Percentiles rank a stretch among this genome's conserved stretches.
Evolutionary conservation across 108 stramenopile genomes (phyloP).

Genomic region (Cylindrotheca fusiformis): DNA sequence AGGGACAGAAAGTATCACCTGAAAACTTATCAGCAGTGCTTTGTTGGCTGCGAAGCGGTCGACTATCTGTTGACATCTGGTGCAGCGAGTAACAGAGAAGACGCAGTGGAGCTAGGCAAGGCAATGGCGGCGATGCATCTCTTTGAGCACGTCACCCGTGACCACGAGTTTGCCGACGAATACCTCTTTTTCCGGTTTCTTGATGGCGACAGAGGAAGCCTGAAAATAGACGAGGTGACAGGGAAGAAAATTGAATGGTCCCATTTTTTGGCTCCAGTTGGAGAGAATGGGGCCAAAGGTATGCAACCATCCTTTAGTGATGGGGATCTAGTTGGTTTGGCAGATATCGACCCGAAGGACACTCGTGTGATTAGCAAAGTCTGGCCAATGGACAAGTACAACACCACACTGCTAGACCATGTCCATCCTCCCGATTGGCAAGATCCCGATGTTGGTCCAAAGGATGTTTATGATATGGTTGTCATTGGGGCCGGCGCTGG

Average conservation of each 20-base stretch:
- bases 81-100: constrained; percentile 36
- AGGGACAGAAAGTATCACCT: constrained; percentile 40
- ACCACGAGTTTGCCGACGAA: constrained; percentile 62
- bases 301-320: constrained; percentile 34
- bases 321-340: constrained; percentile 39
- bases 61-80: constrained; percentile 49
- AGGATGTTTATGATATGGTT: constrained; percentile 74
- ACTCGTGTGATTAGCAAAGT: constrained; percentile 47
- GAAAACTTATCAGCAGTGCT: constrained; percentile 52
- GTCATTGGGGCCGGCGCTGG: constrained; percentile 77
- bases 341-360: constrained; percentile 30
- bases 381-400: constrained; percentile 75
- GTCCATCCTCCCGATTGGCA: constrained; percentile 77
- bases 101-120: constrained; percentile 54
- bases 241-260: constrained; percentile 44
- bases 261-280: constrained; percentile 41
- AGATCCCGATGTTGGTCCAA: constrained; percentile 41
- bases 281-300: background rate
- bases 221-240: constrained; percentile 37
- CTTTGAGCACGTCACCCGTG: constrained; percentile 43
- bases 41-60: constrained; percentile 63
- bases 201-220: constrained; percentile 41
- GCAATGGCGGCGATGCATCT: constrained; percentile 19
- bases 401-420: constrained; percentile 56
- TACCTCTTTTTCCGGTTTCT: constrained; percentile 56